Evolutionary conservation across 129 eudicot species (phyloP), one percentile per base, ranked within the genome.

Genomic region (Centrapalus pauciflorus): DNA sequence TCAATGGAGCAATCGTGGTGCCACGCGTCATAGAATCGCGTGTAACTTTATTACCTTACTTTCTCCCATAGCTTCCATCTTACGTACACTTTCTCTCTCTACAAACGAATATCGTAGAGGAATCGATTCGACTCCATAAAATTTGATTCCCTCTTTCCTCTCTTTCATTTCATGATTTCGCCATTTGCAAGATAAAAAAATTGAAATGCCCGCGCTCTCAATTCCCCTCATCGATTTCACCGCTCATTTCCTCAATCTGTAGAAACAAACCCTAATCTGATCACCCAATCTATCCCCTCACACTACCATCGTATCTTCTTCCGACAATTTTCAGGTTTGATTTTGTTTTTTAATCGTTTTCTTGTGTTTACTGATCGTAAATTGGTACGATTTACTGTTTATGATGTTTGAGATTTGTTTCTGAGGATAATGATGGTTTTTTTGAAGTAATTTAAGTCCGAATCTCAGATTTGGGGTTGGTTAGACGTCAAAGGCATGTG

Each of bases 401-500:
- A 21, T 13, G 55, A 50, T 72, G 23, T 29, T 37, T 52, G 33
- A 54, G 64, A 28, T 73, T 49, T 73, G 64, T 38, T 75, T 56
- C 32, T 9, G 60, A 65, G 46, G 45, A 7, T 40, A 16, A 9
- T 6, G 13, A n/a, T 43, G 41, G 25, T 8, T 23, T 30, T 55
- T 32, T 20, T 29, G 2, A 7, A 34, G 48, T 75, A 19, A 49
- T 61, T 58, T 54, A 73, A 26, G 64, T 21, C 59, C 63, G 70
- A 66, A 86, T 86, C 86, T 76, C 55, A 77, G 88, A 79, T 76
- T 82, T 46, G 79, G 72, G 63, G 79, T 57, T 29, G 60, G 59
- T 20, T 77, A 74, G 75, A 73, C 61, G 40, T 71, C 67, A 51
- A 32, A 13, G 66, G 79, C 94, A 86, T 86, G 89, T 86, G 94